A percentile compares a stretch with the other conserved stretches of the same genome.
Evolutionary conservation across 495 filamentous ascomycete species (phyloP).

Genomic region (Neurospora sp.): DNA sequence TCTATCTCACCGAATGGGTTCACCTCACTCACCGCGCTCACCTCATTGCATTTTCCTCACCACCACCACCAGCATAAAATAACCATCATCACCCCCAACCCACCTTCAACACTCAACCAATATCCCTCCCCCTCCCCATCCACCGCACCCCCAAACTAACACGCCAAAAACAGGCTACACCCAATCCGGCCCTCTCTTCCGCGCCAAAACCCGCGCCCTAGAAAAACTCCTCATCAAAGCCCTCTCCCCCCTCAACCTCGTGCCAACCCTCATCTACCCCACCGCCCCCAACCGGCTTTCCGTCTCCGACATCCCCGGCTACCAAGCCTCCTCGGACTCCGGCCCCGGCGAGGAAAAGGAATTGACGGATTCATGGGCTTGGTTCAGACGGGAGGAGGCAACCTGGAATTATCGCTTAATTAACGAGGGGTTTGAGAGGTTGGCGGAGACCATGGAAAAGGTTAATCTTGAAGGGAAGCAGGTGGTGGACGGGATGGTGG

Average conservation of each 20-base stretch:
- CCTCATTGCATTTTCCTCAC: background rate
- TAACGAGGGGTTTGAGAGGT: conserved; percentile 45
- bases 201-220: conserved; percentile 78
- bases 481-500: background rate
- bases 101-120: too few relatives aligned
- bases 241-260: conserved; percentile 47
- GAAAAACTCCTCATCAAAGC: conserved; percentile 69
- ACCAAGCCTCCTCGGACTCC: conserved; percentile 28
- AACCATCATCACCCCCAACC: too few relatives aligned
- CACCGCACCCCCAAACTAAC: too few relatives aligned
- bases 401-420: conserved; percentile 53
- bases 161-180: conserved; percentile 55
- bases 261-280: conserved; percentile 50
- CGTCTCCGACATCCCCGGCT: conserved; percentile 64
- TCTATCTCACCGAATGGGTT: background rate
- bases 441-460: conserved; percentile 45
- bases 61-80: background rate
- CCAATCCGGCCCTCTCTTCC: conserved; percentile 80
- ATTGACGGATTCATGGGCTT: conserved; percentile 59
- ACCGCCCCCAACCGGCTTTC: conserved; percentile 51
- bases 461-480: background rate
- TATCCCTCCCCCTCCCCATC: too few relatives aligned
- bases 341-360: conserved; percentile 19
- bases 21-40: background rate
- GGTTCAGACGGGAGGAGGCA: conserved; percentile 65